Conservation (phyloP, 768 basidiomycete species). For the Leccinum imitatum region DNA sequence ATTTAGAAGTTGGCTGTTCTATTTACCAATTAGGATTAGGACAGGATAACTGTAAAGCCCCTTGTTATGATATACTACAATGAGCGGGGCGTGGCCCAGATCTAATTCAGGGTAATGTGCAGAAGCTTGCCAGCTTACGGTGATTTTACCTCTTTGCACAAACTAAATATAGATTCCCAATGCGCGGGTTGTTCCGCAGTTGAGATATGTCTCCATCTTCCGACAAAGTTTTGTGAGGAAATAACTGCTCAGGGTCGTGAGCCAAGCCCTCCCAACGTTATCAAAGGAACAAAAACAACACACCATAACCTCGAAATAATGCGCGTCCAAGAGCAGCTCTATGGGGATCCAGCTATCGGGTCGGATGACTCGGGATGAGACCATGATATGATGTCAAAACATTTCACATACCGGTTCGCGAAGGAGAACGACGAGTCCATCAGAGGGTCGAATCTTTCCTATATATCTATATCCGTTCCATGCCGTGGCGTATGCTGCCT, state of each 20-base stretch:
- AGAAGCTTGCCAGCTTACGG: slow-evolving; percentile 5
- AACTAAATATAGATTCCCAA: slow-evolving; percentile 55
- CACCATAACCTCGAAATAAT: slow-evolving; percentile 52
- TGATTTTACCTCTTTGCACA: slow-evolving; percentile 40
- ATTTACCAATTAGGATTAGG: background rate
- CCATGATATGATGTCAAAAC: background rate
- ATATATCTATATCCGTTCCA: slow-evolving; percentile 59
- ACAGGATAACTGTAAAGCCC: background rate
- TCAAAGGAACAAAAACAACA: background rate
- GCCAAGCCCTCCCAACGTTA: background rate
- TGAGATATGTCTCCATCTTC: slow-evolving; percentile 41
- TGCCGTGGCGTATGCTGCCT: slow-evolving; percentile 43
- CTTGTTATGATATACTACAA: background rate
- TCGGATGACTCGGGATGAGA: slow-evolving; percentile 1
- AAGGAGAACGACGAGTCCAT: slow-evolving; percentile 56
- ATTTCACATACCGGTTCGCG: slow-evolving; percentile 48
- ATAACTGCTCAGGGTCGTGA: slow-evolving; percentile 37
- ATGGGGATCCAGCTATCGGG: slow-evolving; percentile 23
- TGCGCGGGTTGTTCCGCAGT: slow-evolving; percentile 35
- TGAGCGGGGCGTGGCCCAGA: background rate
- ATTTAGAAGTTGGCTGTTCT: background rate
- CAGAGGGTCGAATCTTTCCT: slow-evolving; percentile 57
- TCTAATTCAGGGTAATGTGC: background rate
- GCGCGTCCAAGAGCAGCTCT: slow-evolving; percentile 35
- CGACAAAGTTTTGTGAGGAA: slow-evolving; percentile 52